Conservation (phyloP, 2,329 filamentous ascomycete genomes). For the Pseudogymnoascus sp. region DNA sequence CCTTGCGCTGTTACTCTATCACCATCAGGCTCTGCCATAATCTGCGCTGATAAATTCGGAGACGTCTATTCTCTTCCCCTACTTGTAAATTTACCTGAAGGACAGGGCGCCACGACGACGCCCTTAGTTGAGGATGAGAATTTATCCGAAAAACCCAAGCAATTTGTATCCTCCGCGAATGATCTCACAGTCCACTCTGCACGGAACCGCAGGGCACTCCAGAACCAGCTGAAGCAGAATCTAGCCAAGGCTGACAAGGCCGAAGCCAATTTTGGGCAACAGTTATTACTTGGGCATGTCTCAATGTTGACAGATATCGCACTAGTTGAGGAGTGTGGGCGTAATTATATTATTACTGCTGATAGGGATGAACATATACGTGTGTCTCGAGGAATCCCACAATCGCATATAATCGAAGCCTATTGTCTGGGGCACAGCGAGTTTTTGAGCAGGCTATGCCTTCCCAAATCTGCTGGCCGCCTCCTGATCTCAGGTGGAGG, state of each 20-base stretch:
- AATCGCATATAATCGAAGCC: conserved; percentile 78
- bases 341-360: conserved; percentile 55
- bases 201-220: conserved; percentile 52
- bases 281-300: conserved; percentile 82
- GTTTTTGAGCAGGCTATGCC: conserved; percentile 70
- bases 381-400: conserved; percentile 70
- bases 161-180: conserved; percentile 45
- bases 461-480: conserved; percentile 48
- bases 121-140: neutral
- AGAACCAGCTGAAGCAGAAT: conserved; percentile 46
- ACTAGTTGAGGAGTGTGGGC: conserved; percentile 44
- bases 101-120: conserved; percentile 12
- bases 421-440: conserved; percentile 84
- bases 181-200: conserved; percentile 54
- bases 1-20: conserved; percentile 69
- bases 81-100: conserved; percentile 29
- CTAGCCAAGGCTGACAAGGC: conserved; percentile 24
- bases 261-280: conserved; percentile 57
- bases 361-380: conserved; percentile 81
- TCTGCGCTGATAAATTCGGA: conserved; percentile 91
- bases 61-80: conserved; percentile 88
- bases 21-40: conserved; percentile 60
- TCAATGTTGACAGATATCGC: conserved; percentile 80
- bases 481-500: conserved; percentile 79
- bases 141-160: conserved; percentile 15